phyloP scores from a whole-genome alignment of 2,329 filamentous ascomycete genomes.

The Xylaria sp. region DNA sequence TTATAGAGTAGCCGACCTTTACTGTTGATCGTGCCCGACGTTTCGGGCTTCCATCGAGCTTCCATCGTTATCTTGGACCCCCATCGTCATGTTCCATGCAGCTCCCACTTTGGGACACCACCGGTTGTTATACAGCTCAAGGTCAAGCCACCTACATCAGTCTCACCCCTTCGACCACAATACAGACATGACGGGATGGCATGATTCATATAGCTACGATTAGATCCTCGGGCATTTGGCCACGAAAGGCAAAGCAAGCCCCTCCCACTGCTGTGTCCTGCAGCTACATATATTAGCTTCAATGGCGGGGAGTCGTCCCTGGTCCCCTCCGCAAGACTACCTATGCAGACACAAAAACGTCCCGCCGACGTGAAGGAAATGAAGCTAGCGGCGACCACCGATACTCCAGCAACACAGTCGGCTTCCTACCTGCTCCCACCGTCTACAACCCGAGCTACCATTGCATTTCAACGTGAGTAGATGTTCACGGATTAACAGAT shows the following conservation, averaged over 20 bases:
- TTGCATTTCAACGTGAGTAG: background rate
- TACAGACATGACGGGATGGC: background rate
- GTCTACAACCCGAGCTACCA: background rate
- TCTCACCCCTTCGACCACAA: conserved; percentile 10
- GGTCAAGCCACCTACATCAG: conserved; percentile 27
- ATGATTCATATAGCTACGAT: conserved; percentile 18
- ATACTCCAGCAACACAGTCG: background rate
- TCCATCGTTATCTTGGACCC: conserved; percentile 43
- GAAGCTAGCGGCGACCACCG: conserved; percentile 14
- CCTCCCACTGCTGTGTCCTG: conserved; percentile 21
- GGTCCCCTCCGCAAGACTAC: background rate
- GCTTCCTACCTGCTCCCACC: background rate
- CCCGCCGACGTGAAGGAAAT: conserved; percentile 1
- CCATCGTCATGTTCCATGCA: conserved; percentile 40
- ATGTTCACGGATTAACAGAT: background rate
- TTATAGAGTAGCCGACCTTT: background rate
- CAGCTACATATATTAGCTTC: conserved; percentile 23
- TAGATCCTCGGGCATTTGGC: conserved; percentile 24
- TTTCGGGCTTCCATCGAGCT: conserved; percentile 39
- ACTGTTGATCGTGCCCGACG: background rate
- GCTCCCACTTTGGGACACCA: conserved; percentile 41
- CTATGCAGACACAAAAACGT: background rate
- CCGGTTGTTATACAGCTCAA: conserved; percentile 28
- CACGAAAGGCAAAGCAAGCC: conserved; percentile 21
- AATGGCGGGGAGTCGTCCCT: background rate